Conservation (phyloP, 495 filamentous ascomycete species). For the Terfezia boudieri region DNA sequence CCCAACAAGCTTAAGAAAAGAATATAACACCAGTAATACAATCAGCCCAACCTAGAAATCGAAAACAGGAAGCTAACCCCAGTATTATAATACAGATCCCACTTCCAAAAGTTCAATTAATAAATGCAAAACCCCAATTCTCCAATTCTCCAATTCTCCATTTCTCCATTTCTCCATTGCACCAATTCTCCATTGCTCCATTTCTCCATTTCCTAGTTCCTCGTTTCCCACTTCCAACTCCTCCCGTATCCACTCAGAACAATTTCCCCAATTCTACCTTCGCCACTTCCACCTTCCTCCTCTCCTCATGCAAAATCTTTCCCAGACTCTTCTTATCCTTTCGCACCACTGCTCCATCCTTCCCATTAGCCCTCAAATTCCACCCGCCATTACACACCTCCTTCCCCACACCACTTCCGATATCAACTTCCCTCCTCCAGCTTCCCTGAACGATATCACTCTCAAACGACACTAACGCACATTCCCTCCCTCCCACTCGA, state of each 20-base stretch:
- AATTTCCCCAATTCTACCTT: neutral
- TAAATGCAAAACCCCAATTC: too few relatives aligned
- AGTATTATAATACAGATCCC: too few relatives aligned
- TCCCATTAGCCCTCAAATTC: neutral
- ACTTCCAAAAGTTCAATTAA: too few relatives aligned
- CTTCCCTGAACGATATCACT: neutral
- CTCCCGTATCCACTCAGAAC: neutral
- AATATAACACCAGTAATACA: neutral
- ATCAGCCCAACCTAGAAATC: neutral
- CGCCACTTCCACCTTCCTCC: neutral
- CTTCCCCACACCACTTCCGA: neutral
- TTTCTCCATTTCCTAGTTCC: neutral
- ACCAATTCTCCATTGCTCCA: too few relatives aligned
- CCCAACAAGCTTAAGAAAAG: neutral
- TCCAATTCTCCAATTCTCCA: too few relatives aligned
- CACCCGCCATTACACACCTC: neutral
- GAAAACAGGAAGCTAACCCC: neutral
- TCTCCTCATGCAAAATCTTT: neutral
- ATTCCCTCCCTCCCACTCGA: neutral
- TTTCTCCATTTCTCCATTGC: neutral
- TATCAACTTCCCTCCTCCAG: neutral
- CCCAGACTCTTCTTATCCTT: neutral
- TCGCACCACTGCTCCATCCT: neutral
- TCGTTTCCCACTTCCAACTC: neutral
- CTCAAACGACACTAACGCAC: neutral